phyloP scores from a whole-genome alignment of 768 basidiomycete species.

The Kwoniella sp. region DNA sequence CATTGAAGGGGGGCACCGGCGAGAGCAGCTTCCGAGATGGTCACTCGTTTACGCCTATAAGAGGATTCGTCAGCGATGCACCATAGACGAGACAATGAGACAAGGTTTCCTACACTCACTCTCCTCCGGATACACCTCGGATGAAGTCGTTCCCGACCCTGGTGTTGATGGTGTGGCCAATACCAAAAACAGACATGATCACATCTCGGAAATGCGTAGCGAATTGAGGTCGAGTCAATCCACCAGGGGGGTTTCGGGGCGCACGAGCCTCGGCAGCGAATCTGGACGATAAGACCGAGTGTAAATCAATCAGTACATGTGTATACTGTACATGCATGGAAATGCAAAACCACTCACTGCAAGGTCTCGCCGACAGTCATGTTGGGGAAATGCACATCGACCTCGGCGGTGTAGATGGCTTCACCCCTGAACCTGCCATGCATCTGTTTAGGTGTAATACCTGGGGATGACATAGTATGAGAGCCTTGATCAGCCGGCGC shows the following conservation, averaged over 20 bases:
- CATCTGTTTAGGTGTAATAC: slow-evolving; percentile 61
- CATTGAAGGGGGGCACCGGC: slow-evolving; percentile 66
- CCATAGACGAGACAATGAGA: background rate
- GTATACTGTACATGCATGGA: slow-evolving; percentile 1
- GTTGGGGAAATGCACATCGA: slow-evolving; percentile 57
- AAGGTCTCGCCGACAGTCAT: slow-evolving; percentile 54
- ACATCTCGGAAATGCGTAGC: slow-evolving; percentile 61
- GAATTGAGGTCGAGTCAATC: slow-evolving; percentile 56
- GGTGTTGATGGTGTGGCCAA: slow-evolving; percentile 71
- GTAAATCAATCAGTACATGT: background rate
- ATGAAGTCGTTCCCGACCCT: slow-evolving; percentile 76
- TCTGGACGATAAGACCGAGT: slow-evolving; percentile 2
- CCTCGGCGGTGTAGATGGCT: slow-evolving; percentile 57
- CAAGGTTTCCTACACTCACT: slow-evolving; percentile 41
- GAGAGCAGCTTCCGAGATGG: slow-evolving; percentile 78
- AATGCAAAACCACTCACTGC: slow-evolving; percentile 32
- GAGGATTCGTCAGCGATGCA: background rate
- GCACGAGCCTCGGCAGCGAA: slow-evolving; percentile 48
- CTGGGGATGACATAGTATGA: slow-evolving; percentile 10
- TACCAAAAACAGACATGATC: slow-evolving; percentile 71
- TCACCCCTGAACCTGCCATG: slow-evolving; percentile 59
- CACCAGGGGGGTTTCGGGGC: slow-evolving; percentile 56
- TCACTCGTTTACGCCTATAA: slow-evolving; percentile 67
- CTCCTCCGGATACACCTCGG: slow-evolving; percentile 61
- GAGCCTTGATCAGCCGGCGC: background rate